Base-by-base conservation (phyloP, 2,329 filamentous ascomycete species). In the Teratosphaeria viscida region DNA sequence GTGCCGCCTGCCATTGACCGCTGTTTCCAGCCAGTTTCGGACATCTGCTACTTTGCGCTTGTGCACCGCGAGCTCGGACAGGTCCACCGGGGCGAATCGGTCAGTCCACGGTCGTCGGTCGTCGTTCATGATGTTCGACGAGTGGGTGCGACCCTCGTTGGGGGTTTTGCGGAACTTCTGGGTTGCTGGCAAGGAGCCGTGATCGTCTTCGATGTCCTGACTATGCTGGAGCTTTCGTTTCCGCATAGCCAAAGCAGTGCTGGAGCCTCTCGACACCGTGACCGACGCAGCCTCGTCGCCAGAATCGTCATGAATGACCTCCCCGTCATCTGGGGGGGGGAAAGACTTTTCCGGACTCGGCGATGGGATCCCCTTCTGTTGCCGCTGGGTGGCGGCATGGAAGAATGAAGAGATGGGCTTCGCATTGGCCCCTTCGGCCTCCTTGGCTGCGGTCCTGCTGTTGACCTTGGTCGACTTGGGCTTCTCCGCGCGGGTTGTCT, bases 11-110 rank as follows among this genome's bases (percentile, higher is more conserved):
- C 89, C 88, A 29, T 75, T 73, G 62, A 90, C 82, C 19, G 90
- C 89, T 69, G 86, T 83, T 52, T 88, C 84, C 37, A 99, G 77
- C 92, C 94, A 97, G 60, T 77, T 80, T 60, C 85, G 83, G 54
- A 97, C 92, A 74, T 97, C 92, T 2, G 84, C 76, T 5, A 97
- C 89, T 73, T 99, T 99, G 67, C 84, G 94, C 77, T 95, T 96
- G 73, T 99, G 92, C 19, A 99, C 92, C 0, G 88, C 92, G 54
- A 99, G 78, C 75, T 97, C 92, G 16, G 91, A 85, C 12, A 96
- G 73, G 65, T 82, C 87, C 2, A 73, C 68, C 0, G 92, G 92
- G 2, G 83, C 86, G 73, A 90, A 97, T 65, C 86, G 84, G 66
- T 96, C 92, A 16, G 88, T 88, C 92, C 92, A 97, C 2, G 92